phyloP scores from a whole-genome alignment of 441 rosid genomes.

The Geranium incanum region DNA sequence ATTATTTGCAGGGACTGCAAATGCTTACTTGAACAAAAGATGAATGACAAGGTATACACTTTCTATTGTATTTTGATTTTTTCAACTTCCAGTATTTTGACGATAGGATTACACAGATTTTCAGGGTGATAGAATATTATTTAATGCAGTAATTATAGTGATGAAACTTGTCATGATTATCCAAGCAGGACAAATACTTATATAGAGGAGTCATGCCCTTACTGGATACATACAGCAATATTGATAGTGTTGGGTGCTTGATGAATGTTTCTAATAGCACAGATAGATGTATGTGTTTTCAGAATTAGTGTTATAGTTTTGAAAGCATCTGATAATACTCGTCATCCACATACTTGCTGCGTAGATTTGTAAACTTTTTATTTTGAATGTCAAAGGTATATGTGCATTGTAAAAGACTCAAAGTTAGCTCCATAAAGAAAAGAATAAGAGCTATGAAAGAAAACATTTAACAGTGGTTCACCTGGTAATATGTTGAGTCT shows the following conservation, averaged over 20 bases:
- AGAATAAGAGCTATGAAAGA: neutral
- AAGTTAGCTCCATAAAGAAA: neutral
- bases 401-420: neutral
- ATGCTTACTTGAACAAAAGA: conserved; percentile 56
- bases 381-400: neutral
- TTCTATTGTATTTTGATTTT: conserved; percentile 16
- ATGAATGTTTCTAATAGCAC: neutral
- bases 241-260: neutral
- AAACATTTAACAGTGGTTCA: neutral
- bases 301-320: neutral
- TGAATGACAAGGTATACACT: conserved; percentile 53
- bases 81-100: neutral
- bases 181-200: neutral
- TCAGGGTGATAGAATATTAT: neutral
- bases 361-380: neutral
- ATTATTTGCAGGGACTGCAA: conserved; percentile 89
- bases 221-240: neutral
- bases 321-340: neutral
- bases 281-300: neutral
- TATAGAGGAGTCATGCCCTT: neutral
- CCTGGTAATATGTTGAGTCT: neutral
- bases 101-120: neutral
- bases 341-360: neutral
- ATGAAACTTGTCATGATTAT: neutral
- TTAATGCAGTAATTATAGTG: conserved; percentile 5